Conservation (phyloP, 768 basidiomycete genomes). For the Kwoniella heveanensis region DNA sequence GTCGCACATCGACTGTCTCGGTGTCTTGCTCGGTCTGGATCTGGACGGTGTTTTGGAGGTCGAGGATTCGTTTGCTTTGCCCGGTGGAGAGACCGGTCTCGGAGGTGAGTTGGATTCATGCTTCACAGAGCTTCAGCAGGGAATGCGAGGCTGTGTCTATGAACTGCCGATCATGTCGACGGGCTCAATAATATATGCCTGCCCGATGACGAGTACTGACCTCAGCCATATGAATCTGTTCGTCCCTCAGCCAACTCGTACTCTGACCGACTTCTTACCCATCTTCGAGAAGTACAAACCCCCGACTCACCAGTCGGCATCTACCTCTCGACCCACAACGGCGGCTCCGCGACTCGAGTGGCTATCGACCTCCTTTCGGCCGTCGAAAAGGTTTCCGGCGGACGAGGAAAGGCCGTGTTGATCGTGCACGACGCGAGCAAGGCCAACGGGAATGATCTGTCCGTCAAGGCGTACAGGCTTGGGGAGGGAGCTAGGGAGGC, state of each 20-base stretch:
- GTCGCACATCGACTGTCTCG: conserved; percentile 63
- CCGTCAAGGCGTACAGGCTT: conserved; percentile 84
- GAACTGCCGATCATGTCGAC: no score
- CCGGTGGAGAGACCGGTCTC: conserved; percentile 44
- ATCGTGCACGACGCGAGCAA: conserved; percentile 51
- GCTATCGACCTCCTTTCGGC: conserved; percentile 47
- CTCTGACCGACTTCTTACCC: conserved; percentile 69
- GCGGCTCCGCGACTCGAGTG: conserved; percentile 45
- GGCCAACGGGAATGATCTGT: conserved; percentile 70
- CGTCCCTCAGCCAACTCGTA: conserved; percentile 72
- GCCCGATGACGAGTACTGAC: background rate
- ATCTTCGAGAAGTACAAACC: conserved; percentile 81
- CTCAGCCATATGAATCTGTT: background rate
- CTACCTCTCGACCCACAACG: conserved; percentile 78
- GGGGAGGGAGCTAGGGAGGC: conserved; percentile 78
- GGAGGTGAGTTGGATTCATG: conserved; percentile 40
- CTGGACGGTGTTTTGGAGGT: conserved; percentile 87
- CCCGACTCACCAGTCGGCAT: conserved; percentile 92
- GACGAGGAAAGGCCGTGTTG: conserved; percentile 52
- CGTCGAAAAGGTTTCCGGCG: conserved; percentile 46
- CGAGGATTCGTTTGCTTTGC: conserved; percentile 55
- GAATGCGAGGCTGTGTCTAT: no score
- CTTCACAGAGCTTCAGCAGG: no score
- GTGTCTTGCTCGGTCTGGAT: conserved; percentile 86
- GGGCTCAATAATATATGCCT: no score